Base-by-base conservation (phyloP, 768 basidiomycete species). In the Coprinopsis strossmayeri region DNA sequence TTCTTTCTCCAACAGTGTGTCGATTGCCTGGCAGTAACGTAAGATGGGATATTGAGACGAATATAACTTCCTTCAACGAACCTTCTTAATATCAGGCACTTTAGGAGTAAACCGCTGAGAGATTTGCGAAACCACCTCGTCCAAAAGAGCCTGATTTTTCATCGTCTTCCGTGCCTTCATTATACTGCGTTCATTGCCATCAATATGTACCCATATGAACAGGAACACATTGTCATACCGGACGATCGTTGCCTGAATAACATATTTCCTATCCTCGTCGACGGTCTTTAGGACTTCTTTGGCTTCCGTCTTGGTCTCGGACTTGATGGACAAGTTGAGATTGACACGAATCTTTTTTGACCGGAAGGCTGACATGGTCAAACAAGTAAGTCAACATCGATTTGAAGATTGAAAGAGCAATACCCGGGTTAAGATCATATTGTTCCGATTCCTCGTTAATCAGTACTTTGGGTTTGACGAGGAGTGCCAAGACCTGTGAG, bases 1-100 rank as follows among this genome's bases (percentile, higher is more conserved):
- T 64, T 99, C 96, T 69, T 96, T 96, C 71, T 98, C 95, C 48
- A 98, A 72, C 18, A 98, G 69, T 11, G 83, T 83, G 60, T 96
- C 92, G 52, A 98, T 96, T 2, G 91, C 90, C 87, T 89, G 50
- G 11, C 24, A 50, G 23, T 3, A 11, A 10, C 9, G 40, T 25
- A 24, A 24, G 24, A 42, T 9, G 5, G 21, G 10, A 42, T 25
- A 38, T 12, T 21, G 15, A 53, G 35, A 53, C 27, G 30, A 41
- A 41, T 39, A 21, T 39, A 43, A 64, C n/a, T n/a, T n/a, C n/a
- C n/a, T n/a, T n/a, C n/a, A n/a, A n/a, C n/a, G 9, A 15, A 87
- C 90, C 82, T 95, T 95, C 69, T 98, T 98, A 70, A 98, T 93
- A 62, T 97, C 94, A 1, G 91, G 84, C 46, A 97, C 88, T 71